Conservation (phyloP, 2,329 filamentous ascomycete genomes). For the Alternaria brassicae region DNA sequence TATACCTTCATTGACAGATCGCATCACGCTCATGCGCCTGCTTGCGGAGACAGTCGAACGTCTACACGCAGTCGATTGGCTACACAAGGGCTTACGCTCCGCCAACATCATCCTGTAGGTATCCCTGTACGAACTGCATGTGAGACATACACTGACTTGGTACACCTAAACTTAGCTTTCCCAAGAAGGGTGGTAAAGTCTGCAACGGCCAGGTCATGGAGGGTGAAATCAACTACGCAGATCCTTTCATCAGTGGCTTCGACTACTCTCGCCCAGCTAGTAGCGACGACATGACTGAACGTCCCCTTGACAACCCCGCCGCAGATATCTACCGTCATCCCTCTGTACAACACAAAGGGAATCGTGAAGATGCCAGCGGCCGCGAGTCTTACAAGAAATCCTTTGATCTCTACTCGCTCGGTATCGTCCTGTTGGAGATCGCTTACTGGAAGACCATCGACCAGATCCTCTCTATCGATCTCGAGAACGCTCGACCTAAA, state of each 20-base stretch:
- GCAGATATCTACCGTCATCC: conserved; percentile 63
- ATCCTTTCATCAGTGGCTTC: conserved; percentile 61
- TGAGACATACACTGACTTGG: too few relatives aligned
- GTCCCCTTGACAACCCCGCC: conserved; percentile 54
- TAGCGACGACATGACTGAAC: conserved; percentile 60
- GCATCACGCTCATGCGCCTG: conserved; percentile 60
- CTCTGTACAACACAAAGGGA: conserved; percentile 48
- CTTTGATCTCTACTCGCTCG: conserved; percentile 62
- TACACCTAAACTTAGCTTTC: too few relatives aligned
- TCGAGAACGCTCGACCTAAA: conserved; percentile 48
- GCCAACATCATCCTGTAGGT: conserved; percentile 63
- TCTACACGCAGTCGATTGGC: conserved; percentile 64
- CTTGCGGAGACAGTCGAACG: conserved; percentile 63
- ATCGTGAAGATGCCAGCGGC: conserved; percentile 31
- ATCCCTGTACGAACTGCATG: too few relatives aligned
- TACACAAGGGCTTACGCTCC: conserved; percentile 65
- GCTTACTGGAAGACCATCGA: conserved; percentile 62
- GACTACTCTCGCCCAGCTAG: conserved; percentile 62
- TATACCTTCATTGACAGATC: conserved; percentile 60
- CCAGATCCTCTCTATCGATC: conserved; percentile 51
- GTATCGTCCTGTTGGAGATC: conserved; percentile 62
- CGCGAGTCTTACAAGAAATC: conserved; percentile 54
- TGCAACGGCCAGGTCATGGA: background rate
- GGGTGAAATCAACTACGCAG: conserved; percentile 47
- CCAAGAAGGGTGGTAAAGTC: conserved; percentile 17